These are phyloP conservation scores for Ceratocystis lukuohia DNA, from an alignment of 2,329 filamentous ascomycete species.

Conservation along the genomic window DNA sequence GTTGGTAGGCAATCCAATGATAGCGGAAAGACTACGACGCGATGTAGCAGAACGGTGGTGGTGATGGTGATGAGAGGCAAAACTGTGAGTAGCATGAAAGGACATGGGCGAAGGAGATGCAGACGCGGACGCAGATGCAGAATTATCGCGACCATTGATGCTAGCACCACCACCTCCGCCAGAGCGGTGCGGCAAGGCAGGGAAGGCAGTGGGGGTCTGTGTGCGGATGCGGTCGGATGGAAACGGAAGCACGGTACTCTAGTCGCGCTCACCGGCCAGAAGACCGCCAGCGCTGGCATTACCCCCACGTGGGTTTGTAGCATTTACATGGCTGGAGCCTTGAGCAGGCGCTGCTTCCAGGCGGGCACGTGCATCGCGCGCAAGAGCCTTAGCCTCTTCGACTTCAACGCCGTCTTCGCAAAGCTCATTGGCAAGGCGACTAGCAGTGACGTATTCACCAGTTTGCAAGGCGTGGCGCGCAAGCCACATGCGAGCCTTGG, in stretches of 20 bases:
- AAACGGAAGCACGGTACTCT: background rate
- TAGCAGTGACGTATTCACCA: constrained; percentile 62
- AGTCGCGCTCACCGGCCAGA: constrained; percentile 1
- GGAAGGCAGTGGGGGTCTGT: background rate
- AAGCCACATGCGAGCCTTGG: constrained; percentile 86
- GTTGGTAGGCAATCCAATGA: background rate
- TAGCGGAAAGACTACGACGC: background rate
- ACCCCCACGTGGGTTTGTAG: background rate
- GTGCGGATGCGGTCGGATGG: background rate
- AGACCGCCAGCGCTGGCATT: background rate
- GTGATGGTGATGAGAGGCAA: background rate
- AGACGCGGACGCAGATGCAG: background rate
- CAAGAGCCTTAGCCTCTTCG: constrained; percentile 88
- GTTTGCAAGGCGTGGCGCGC: constrained; percentile 66
- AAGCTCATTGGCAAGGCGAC: constrained; percentile 73
- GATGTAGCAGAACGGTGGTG: background rate
- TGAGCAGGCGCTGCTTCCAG: constrained; percentile 36
- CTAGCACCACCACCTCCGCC: background rate
- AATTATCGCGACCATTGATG: background rate
- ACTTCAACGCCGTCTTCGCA: constrained; percentile 94
- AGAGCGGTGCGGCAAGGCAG: background rate
- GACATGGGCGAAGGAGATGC: background rate
- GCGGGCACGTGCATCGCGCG: constrained; percentile 70
- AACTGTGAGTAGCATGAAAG: background rate
- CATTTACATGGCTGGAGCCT: background rate